Evolutionary conservation across 768 basidiomycete species (phyloP).

Genomic region (Paxillus involutus): DNA sequence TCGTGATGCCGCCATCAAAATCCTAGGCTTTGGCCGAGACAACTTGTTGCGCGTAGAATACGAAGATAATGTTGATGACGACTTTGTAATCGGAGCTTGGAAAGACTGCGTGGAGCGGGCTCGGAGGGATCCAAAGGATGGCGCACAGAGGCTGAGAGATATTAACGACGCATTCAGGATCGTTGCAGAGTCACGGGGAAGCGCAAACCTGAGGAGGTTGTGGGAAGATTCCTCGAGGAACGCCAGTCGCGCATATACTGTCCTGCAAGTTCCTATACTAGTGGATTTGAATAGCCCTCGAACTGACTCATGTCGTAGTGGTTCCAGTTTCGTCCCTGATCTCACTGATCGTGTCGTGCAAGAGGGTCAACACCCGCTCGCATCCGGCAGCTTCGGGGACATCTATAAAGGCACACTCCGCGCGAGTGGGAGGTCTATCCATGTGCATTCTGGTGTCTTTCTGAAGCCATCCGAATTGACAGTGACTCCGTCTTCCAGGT

Average conservation of each 20-base stretch:
- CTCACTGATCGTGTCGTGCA: too few species aligned
- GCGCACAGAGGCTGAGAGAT: conserved; percentile 46
- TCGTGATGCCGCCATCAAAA: conserved; percentile 41
- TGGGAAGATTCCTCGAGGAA: conserved; percentile 57
- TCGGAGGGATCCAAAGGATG: conserved; percentile 45
- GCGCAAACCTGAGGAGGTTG: conserved; percentile 42
- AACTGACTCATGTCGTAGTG: too few species aligned
- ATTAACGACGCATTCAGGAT: conserved; percentile 71
- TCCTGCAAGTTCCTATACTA: conserved; percentile 60
- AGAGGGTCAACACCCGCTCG: too few species aligned
- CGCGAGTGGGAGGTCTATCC: not conserved
- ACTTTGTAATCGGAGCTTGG: conserved; percentile 74
- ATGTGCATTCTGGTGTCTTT: not conserved
- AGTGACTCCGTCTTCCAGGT: not conserved
- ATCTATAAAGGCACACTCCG: too few species aligned
- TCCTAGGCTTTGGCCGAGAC: conserved; percentile 69
- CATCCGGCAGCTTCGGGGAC: too few species aligned
- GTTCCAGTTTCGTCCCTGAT: too few species aligned
- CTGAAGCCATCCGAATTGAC: not conserved
- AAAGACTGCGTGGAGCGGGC: conserved; percentile 55
- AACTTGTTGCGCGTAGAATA: conserved; percentile 64
- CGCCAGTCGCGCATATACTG: conserved; percentile 63
- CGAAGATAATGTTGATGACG: conserved; percentile 65
- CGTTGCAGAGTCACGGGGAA: conserved; percentile 65
- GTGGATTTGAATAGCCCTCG: too few species aligned